Evolutionary conservation across 306 rosid species (phyloP).

Genomic region (Cajanus cajan): DNA sequence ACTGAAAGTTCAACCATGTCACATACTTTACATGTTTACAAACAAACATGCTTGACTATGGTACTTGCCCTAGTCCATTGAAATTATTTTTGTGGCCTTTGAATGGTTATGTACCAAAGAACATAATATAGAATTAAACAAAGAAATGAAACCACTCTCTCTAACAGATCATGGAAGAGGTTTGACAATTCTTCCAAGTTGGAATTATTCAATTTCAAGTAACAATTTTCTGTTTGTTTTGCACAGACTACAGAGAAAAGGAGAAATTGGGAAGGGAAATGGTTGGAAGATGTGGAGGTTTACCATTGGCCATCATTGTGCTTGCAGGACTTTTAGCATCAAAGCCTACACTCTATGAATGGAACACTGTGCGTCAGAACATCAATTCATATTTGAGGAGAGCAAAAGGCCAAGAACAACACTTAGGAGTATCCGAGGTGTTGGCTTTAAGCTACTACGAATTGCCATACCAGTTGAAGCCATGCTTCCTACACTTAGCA

Average conservation of each 20-base stretch:
- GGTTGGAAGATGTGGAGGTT: constrained; percentile 59
- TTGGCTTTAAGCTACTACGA: constrained; percentile 56
- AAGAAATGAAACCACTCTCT: background rate
- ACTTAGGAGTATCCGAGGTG: constrained; percentile 27
- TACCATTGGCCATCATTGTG: constrained; percentile 57
- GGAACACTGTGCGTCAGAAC: constrained; percentile 47
- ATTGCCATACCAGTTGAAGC: constrained; percentile 55
- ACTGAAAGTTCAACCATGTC: background rate
- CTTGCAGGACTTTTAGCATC: constrained; percentile 61
- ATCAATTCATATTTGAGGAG: constrained; percentile 43
- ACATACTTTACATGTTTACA: background rate
- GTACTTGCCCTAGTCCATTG: background rate
- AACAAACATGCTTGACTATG: background rate
- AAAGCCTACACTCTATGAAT: constrained; percentile 45
- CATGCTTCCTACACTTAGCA: constrained; percentile 53
- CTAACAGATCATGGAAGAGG: background rate
- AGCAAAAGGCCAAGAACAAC: constrained; percentile 41
- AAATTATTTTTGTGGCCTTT: background rate
- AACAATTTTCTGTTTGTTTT: constrained; percentile 10
- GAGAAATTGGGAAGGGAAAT: constrained; percentile 56
- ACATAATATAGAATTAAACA: background rate
- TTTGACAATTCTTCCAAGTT: constrained; percentile 8
- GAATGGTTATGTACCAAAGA: constrained; percentile 13
- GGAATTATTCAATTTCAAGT: background rate
- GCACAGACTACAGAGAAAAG: constrained; percentile 35